phyloP scores from a whole-genome alignment of 78 protist genomes.

The Ministeria vibrans region DNA sequence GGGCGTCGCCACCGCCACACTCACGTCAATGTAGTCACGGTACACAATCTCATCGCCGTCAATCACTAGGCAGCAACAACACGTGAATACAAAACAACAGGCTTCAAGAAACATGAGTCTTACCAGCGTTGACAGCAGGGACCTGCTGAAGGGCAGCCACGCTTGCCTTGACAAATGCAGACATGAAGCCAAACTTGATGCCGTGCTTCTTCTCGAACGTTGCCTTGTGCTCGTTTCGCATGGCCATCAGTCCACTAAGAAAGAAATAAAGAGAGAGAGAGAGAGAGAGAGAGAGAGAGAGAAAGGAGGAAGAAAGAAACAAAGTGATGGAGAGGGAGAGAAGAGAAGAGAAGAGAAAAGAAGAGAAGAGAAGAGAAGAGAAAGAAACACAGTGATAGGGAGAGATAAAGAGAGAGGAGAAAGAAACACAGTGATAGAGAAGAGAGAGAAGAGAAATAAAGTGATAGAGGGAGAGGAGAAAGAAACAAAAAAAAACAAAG shows the following conservation, averaged over 20 bases:
- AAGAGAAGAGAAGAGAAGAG: neutral
- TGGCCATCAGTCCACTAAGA: constrained; percentile 27
- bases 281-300: neutral
- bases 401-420: no score
- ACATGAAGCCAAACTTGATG: constrained; percentile 97
- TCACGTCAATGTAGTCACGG: constrained; percentile 83
- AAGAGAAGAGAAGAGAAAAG: neutral
- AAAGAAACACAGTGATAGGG: no score
- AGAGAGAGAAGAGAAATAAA: no score
- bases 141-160: constrained; percentile 75
- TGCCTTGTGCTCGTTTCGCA: constrained; percentile 87
- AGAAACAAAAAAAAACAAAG: no score
- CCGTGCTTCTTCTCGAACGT: constrained; percentile 88
- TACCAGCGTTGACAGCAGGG: constrained; percentile 77
- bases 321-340: neutral
- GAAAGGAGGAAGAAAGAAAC: neutral
- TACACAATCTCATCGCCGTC: constrained; percentile 81
- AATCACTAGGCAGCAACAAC: constrained; percentile 26
- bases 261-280: neutral
- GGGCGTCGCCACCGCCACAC: constrained; percentile 94
- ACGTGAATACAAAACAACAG: neutral
- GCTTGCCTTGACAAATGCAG: constrained; percentile 87
- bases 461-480: no score
- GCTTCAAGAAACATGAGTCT: neutral
- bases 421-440: no score